Evolutionary conservation across 2,329 filamentous ascomycete species (phyloP), one percentile per base, ranked within the genome.

Genomic region (Colletotrichum liaoningense): DNA sequence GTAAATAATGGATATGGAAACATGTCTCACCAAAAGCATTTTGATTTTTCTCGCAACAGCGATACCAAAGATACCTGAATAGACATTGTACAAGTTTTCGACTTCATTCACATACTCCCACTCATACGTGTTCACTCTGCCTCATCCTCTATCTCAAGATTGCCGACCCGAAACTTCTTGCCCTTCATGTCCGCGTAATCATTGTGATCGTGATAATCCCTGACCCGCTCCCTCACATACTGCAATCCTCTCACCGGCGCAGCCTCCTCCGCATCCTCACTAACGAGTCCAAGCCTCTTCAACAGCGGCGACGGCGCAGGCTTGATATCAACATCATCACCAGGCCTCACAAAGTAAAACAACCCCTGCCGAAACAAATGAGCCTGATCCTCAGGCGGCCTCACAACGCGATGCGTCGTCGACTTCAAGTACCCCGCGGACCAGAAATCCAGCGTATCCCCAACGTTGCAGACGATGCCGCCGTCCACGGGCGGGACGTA

Each of bases 381-480:
- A 4, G 78, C 73, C 67, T 83, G 82, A 69, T 83, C 81, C 26
- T 76, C 76, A 1, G 82, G 82, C 11, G 83, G 81, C 4, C 77
- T 74, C 2, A 82, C 78, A 9, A 83, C 82, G 1, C 81, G 77
- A 68, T 83, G 82, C 4, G 79, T 79, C 3, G 81, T 83, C 11
- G 80, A 81, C 76, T 79, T 80, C 42, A 83, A 74, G 63, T 79
- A 80, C 30, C 79, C 78, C 1, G 76, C 76, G 0, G 79, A 79
- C 77, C 78, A 79, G 67, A 80, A 79, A 70, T 78, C 78, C 7
- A 80, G 76, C 9, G 79, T 79, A 73, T 81, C 79, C 33, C 77
- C 79, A 0, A 80, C 84, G 72, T 88, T 87, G 69, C 86, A 85
- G 1, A 84, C 84, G 33, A 87, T 85, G 0, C 83, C 85, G 2